Conservation (phyloP, 257 asterid genomes). For the Cruciata laevipes region DNA sequence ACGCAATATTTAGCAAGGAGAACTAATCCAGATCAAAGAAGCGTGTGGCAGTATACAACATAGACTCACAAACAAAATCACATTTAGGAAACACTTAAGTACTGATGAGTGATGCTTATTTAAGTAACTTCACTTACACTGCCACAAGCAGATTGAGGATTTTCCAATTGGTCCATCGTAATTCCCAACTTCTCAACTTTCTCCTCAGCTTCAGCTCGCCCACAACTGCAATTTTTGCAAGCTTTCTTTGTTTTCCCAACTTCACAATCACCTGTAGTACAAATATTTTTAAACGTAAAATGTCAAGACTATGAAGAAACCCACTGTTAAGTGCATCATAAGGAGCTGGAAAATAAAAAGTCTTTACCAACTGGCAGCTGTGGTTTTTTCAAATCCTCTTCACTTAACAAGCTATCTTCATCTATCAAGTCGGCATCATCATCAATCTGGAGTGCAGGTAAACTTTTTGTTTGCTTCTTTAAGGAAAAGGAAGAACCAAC, state of each 20-base stretch:
- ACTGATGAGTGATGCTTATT: not conserved
- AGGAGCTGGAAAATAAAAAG: constrained; percentile 8
- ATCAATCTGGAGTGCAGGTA: constrained; percentile 65
- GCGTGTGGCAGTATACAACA: not conserved
- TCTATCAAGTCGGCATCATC: constrained; percentile 87
- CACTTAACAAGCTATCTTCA: constrained; percentile 91
- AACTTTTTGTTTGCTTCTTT: constrained; percentile 39
- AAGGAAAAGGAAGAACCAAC: constrained; percentile 82
- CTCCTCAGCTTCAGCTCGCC: constrained; percentile 86
- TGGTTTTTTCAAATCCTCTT: constrained; percentile 89
- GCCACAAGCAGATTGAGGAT: constrained; percentile 98
- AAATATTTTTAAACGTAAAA: constrained; percentile 5
- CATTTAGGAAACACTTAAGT: not conserved
- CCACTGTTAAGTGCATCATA: constrained; percentile 7
- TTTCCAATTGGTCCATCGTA: constrained; percentile 61
- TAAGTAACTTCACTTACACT: constrained; percentile 39
- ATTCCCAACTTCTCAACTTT: constrained; percentile 73
- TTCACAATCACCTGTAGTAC: constrained; percentile 69
- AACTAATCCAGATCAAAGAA: not conserved
- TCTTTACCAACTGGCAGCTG: constrained; percentile 57
- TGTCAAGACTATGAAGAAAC: not conserved
- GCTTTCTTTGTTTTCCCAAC: constrained; percentile 82
- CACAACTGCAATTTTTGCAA: constrained; percentile 89
- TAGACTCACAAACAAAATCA: not conserved
- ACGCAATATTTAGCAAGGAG: not conserved